Evolutionary conservation across 192 early-diverging fungal species (phyloP), one percentile per base, ranked within the genome.

Genomic region (Phlyctochytrium bullatum): DNA sequence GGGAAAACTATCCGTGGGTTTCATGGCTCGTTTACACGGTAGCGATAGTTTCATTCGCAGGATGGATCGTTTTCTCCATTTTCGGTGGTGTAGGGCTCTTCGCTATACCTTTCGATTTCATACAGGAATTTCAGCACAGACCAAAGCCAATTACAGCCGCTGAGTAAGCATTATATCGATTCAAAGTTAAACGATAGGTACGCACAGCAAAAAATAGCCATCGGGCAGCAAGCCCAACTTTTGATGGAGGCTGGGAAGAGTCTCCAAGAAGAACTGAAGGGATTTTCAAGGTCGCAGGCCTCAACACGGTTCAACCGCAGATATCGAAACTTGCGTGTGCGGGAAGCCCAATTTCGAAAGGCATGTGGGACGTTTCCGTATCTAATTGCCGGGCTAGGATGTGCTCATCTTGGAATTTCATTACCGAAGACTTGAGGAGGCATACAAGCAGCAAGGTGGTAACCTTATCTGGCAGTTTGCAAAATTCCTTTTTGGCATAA

Each of bases 61-160:
- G 86, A 14, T 87, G 83, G 84, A 51, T 84, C 32, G 60, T 84
- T 20, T 84, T 87, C 64, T 62, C 80, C 24, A 64, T 83, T 2
- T 87, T 87, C 65, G 80, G 84, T 35, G 86, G 86, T 12, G 80
- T 87, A 27, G 86, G 86, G 0, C 68, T 87, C 52, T 62, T 80
- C 3, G 59, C 76, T 2, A 57, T 87, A 4, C 86, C 86, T 20
- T 74, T 71, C 30, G 86, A 87, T 62, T 65, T 82, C 66, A 65
- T 87, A 51, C 51, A 65, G 2, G 81, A 81, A 25, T 87, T 82
- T 54, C 71, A 81, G 59, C 71, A 83, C 56, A 67, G 86, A 2
- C 80, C 84, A 14, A 83, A 78, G 56, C 80, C 80, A 52, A 87
- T 87, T 58, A 80, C 68, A 34, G 70, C 78, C 0, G 67, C 65